These are phyloP conservation scores for Rhizoclosmatium globosum DNA, from an alignment of 192 early-diverging fungal species.

Conservation along the genomic window DNA sequence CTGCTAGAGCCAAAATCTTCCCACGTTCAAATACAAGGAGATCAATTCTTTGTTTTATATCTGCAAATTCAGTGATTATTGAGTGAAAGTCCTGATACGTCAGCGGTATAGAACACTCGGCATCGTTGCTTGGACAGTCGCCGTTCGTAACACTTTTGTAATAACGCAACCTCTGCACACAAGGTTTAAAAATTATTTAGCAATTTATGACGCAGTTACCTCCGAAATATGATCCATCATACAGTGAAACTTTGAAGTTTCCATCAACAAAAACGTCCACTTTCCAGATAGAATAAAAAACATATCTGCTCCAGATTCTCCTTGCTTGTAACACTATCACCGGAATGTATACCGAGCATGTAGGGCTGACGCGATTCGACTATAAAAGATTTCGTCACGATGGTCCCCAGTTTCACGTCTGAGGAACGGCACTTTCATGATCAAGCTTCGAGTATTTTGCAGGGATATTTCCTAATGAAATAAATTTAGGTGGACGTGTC, in stretches of 20 bases:
- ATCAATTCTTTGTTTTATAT: too few species aligned
- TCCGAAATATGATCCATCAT: constrained; percentile 47
- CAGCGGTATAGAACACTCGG: too few species aligned
- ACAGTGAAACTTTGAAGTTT: constrained; percentile 19
- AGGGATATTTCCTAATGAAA: constrained; percentile 41
- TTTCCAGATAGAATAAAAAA: constrained; percentile 28
- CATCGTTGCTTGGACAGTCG: too few species aligned
- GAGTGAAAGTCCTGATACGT: too few species aligned
- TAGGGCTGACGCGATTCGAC: constrained; percentile 34
- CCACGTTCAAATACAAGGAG: too few species aligned
- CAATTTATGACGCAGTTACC: too few species aligned
- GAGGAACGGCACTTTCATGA: constrained; percentile 43
- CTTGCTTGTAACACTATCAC: constrained; percentile 40
- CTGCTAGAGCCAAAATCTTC: too few species aligned
- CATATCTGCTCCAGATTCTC: constrained; percentile 38
- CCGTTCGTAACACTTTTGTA: too few species aligned
- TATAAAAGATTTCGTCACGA: constrained; percentile 39
- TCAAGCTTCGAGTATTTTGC: constrained; percentile 36
- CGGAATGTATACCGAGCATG: constrained; percentile 24
- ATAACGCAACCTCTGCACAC: neutral
- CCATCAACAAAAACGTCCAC: constrained; percentile 32
- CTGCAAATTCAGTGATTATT: too few species aligned
- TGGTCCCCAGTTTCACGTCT: constrained; percentile 31
- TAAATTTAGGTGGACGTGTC: too few species aligned
- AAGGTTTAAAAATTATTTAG: too few species aligned